A percentile compares a stretch with the other conserved stretches of the same genome.
These are phyloP conservation scores for Arthrobotrys sinensis DNA, from an alignment of 2,329 filamentous ascomycete species.

Conservation along the genomic window DNA sequence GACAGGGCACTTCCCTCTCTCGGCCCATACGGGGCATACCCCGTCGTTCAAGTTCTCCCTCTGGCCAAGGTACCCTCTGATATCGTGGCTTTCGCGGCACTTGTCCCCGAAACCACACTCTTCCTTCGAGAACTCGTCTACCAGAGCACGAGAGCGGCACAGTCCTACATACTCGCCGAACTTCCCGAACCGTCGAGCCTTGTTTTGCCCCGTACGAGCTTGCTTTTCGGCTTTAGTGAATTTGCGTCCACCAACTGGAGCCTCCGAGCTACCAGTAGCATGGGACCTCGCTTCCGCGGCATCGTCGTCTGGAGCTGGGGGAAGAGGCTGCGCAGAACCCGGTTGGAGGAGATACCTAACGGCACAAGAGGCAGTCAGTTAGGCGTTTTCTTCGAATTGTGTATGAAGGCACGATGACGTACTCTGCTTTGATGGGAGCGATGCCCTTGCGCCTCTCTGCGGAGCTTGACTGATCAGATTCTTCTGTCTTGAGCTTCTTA, in stretches of 20 bases:
- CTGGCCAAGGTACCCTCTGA: slow-evolving; percentile 86
- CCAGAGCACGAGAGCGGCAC: slow-evolving; percentile 48
- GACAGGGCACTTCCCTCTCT: slow-evolving; percentile 79
- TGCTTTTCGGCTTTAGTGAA: slow-evolving; percentile 57
- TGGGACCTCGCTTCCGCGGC: slow-evolving; percentile 60
- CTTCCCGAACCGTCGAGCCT: slow-evolving; percentile 63
- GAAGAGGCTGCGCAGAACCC: slow-evolving; percentile 41
- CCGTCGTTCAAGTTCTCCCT: slow-evolving; percentile 84
- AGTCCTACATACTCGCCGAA: slow-evolving; percentile 62
- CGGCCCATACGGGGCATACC: slow-evolving; percentile 85
- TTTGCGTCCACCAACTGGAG: slow-evolving; percentile 46
- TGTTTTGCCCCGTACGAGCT: slow-evolving; percentile 64
- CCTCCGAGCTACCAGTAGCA: slow-evolving; percentile 33
- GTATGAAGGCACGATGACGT: slow-evolving; percentile 10
- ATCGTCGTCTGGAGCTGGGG: slow-evolving; percentile 62
- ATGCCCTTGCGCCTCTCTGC: slow-evolving; percentile 53
- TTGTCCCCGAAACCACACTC: slow-evolving; percentile 83
- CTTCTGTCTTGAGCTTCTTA: slow-evolving; percentile 56
- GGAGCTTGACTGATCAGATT: slow-evolving; percentile 31
- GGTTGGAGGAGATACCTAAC: slow-evolving; percentile 53
- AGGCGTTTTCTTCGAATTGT: slow-evolving; percentile 8
- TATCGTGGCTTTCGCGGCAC: slow-evolving; percentile 86
- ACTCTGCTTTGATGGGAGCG: slow-evolving; percentile 63
- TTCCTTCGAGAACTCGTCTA: slow-evolving; percentile 62
- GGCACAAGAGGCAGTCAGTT: slow-evolving; percentile 14